phyloP scores from a whole-genome alignment of 2,329 filamentous ascomycete genomes.

The Fusarium agapanthi region DNA sequence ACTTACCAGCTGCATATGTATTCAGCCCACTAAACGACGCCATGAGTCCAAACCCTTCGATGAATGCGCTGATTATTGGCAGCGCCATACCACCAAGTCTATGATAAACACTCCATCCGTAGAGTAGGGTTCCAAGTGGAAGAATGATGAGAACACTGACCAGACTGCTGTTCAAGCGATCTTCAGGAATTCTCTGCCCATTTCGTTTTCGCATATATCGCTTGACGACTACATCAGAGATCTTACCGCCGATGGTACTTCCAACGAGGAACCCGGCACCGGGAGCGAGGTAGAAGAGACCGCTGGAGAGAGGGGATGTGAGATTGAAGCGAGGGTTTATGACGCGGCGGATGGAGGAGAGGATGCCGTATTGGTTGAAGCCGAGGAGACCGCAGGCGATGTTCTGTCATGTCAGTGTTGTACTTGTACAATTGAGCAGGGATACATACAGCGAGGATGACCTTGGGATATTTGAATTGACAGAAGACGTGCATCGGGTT shows the following conservation, averaged over 20 bases:
- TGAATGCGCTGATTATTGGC: conserved; percentile 47
- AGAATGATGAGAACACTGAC: conserved; percentile 44
- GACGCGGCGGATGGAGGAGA: conserved; percentile 72
- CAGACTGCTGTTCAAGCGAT: conserved; percentile 46
- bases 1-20: conserved; percentile 51
- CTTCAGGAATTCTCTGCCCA: conserved; percentile 43
- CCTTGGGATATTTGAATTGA: conserved; percentile 36
- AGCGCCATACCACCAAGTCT: conserved; percentile 46
- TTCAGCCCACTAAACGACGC: conserved; percentile 51
- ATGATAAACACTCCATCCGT: conserved; percentile 49
- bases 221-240: conserved; percentile 53
- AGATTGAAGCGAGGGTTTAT: conserved; percentile 76
- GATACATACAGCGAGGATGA: conserved; percentile 34
- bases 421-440: accelerated
- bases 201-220: conserved; percentile 50
- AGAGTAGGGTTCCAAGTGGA: conserved; percentile 45
- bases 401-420: conserved; percentile 15
- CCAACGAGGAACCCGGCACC: conserved; percentile 72
- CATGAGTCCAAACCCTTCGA: conserved; percentile 48
- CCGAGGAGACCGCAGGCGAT: conserved; percentile 37
- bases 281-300: conserved; percentile 75
- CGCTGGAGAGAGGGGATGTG: conserved; percentile 67
- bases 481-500: conserved; percentile 41
- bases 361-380: conserved; percentile 58
- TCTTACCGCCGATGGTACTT: conserved; percentile 68